Percentiles rank a stretch among this genome's conserved stretches.
Evolutionary conservation across 768 basidiomycete species (phyloP).

Genomic region (Lentinula lateritia): DNA sequence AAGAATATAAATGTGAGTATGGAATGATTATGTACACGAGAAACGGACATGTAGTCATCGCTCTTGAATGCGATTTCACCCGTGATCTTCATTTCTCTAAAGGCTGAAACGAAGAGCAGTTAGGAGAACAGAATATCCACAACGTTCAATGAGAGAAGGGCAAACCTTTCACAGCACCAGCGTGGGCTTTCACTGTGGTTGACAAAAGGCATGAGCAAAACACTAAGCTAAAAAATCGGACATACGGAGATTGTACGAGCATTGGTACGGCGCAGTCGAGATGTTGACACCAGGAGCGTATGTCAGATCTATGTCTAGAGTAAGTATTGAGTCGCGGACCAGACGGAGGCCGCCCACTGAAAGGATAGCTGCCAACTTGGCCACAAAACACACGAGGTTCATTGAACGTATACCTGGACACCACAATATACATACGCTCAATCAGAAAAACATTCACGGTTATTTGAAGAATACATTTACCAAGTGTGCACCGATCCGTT

Average conservation of each 20-base stretch:
- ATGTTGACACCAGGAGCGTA: conserved; percentile 36
- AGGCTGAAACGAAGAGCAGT: conserved; percentile 20
- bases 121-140: too few species aligned
- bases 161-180: conserved; percentile 41
- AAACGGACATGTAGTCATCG: conserved; percentile 40
- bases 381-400: conserved; percentile 43
- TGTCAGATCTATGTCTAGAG: conserved; percentile 22
- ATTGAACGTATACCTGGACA: conserved; percentile 44
- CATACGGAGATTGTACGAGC: conserved; percentile 38
- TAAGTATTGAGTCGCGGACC: background rate
- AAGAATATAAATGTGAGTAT: background rate
- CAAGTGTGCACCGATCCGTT: conserved; percentile 45
- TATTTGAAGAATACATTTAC: conserved; percentile 14
- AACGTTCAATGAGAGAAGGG: background rate
- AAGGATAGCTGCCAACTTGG: conserved; percentile 32
- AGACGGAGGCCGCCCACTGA: conserved; percentile 24
- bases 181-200: conserved; percentile 40
- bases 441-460: background rate
- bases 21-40: background rate
- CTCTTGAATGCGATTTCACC: conserved; percentile 52
- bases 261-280: conserved; percentile 36
- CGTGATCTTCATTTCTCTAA: conserved; percentile 38
- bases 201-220: background rate
- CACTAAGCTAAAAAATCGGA: background rate
- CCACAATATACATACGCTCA: background rate